phyloP scores from a whole-genome alignment of 164 flowering plant species.

The Aristolochia contorta region DNA sequence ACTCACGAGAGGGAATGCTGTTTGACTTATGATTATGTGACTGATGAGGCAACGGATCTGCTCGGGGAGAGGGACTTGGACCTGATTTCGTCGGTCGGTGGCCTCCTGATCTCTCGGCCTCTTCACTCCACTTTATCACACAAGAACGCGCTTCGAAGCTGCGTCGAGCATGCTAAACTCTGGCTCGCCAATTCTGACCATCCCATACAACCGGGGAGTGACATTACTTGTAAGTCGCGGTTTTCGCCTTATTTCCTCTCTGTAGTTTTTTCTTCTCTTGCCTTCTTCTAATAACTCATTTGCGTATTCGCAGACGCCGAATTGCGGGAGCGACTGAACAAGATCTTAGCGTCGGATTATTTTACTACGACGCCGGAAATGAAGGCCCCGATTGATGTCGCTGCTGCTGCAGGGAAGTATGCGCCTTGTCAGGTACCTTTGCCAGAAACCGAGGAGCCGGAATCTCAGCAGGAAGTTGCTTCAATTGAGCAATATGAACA shows the following conservation, averaged over 20 bases:
- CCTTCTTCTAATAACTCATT: background rate
- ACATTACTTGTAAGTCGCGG: conserved; percentile 47
- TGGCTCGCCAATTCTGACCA: conserved; percentile 64
- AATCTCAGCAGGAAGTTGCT: conserved; percentile 32
- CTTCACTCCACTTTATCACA: conserved; percentile 65
- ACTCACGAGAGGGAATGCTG: conserved; percentile 86
- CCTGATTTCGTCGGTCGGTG: conserved; percentile 48
- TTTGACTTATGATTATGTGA: conserved; percentile 83
- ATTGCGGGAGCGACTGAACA: conserved; percentile 63
- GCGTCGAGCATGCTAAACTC: conserved; percentile 73
- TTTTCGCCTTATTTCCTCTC: background rate
- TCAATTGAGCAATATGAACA: conserved; percentile 29
- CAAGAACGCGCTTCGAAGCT: conserved; percentile 58
- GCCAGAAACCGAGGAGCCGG: conserved; percentile 15
- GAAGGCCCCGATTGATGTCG: conserved; percentile 65
- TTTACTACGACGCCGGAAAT: conserved; percentile 77
- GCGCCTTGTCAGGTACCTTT: conserved; percentile 46
- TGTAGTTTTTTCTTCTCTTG: background rate
- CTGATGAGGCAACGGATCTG: conserved; percentile 84
- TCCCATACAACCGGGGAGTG: conserved; percentile 39
- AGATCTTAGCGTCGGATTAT: conserved; percentile 80
- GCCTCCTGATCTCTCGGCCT: conserved; percentile 63
- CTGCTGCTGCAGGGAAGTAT: conserved; percentile 65
- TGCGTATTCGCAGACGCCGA: conserved; percentile 42
- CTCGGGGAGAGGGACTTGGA: conserved; percentile 84